phyloP scores from a whole-genome alignment of 164 flowering plant genomes.

The Piper betle region DNA sequence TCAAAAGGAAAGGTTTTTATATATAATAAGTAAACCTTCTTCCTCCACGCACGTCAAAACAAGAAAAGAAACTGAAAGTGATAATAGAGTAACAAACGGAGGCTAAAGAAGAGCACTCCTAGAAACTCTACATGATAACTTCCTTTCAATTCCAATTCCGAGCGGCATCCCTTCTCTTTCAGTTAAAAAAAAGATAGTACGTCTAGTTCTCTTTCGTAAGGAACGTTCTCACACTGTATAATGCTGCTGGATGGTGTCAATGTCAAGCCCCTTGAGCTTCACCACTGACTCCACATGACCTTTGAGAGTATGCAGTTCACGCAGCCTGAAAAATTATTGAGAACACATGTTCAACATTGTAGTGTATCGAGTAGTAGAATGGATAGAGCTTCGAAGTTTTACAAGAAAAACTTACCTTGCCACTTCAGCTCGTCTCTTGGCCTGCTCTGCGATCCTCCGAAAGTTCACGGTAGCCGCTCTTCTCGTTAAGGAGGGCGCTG shows the following conservation, averaged over 20 bases:
- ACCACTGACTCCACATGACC: conserved; percentile 76
- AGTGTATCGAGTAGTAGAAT: neutral
- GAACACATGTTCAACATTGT: neutral
- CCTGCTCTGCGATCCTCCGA: conserved; percentile 98
- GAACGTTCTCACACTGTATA: conserved; percentile 37
- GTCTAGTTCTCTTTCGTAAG: neutral
- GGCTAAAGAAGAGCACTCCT: neutral
- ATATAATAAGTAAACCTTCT: neutral
- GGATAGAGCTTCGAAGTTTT: neutral
- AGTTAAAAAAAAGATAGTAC: neutral
- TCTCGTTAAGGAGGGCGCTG: conserved; percentile 55
- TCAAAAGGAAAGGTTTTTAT: neutral
- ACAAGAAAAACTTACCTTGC: conserved; percentile 45
- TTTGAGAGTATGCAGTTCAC: conserved; percentile 64
- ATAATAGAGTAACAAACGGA: too few relatives aligned
- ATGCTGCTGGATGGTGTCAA: conserved; percentile 65
- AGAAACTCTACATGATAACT: neutral
- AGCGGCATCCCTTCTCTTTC: neutral
- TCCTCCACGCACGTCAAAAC: neutral
- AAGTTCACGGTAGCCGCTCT: conserved; percentile 81
- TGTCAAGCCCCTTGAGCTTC: conserved; percentile 65
- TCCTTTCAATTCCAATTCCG: neutral
- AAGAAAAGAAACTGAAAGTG: neutral
- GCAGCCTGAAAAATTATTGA: conserved; percentile 27
- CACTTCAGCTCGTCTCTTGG: conserved; percentile 90